Base-by-base conservation (phyloP, 257 asterid species). In the Ehretia macrophylla region DNA sequence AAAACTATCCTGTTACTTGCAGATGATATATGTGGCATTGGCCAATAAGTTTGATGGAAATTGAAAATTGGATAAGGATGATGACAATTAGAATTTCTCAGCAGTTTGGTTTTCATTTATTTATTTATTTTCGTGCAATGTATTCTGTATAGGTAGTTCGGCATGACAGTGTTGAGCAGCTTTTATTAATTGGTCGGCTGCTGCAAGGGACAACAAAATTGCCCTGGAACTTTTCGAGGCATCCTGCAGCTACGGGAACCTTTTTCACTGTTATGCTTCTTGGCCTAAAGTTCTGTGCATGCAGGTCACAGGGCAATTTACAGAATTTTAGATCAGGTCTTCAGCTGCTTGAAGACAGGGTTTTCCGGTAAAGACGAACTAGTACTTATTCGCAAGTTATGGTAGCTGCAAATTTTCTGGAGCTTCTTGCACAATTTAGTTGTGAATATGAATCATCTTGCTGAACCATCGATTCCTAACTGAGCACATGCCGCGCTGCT, bases 311-410 rank as follows among this genome's bases (percentile, higher is more conserved):
- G 79, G 85, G 96, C 62, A 93, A 87, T 82, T 81, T 83, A 67
- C 88, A 82, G 59, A 83, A 80, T 69, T 85, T 84, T 77, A 81
- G 68, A 79, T 66, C 87, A 55, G 99, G 99, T 64, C 96, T 86
- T 80, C 99, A 83, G 78, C 86, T 93, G 68, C 87, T 89, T 56
- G 99, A 93, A 71, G 99, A 93, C 75, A 90, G 96, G 72, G 82
- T 93, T 80, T 93, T 83, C 68, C 80, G 99, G 99, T 89, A 79
- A 54, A 35, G 11, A 53, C 42, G 48, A 49, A 19, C 53, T 66
- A 19, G 54, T 11, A 54, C 4, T 54, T 55, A 27, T 6, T 6
- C 6, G 35, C 35, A 3, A 27, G 35, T 27, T 27, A 27, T 27
- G 3, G 6, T 27, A 3, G 6, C 35, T 27, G 35, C 35, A 27